phyloP scores from a whole-genome alignment of 2,329 filamentous ascomycete species.

The Ophiocordyceps camponoti-leonardi region DNA sequence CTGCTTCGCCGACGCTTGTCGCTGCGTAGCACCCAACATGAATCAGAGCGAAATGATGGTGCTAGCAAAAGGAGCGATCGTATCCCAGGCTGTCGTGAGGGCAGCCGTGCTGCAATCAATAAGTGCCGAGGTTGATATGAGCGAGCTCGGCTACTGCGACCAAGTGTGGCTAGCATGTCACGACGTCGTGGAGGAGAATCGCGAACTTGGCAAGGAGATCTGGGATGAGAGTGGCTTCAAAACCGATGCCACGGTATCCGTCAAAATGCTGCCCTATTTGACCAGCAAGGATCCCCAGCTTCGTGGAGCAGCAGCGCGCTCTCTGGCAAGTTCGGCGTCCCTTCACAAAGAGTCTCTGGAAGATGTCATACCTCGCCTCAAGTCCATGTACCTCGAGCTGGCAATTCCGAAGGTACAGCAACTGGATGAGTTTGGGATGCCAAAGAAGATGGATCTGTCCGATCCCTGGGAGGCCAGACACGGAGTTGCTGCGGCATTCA shows the following conservation, averaged over 20 bases:
- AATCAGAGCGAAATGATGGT: slow-evolving; percentile 52
- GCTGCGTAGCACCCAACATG: slow-evolving; percentile 73
- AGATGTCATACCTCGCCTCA: slow-evolving; percentile 45
- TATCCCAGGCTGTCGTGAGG: slow-evolving; percentile 63
- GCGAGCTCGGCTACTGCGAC: slow-evolving; percentile 68
- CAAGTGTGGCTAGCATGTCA: slow-evolving; percentile 91
- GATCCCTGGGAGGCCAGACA: slow-evolving; percentile 88
- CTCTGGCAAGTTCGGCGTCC: slow-evolving; percentile 58
- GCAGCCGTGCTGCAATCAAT: slow-evolving; percentile 79
- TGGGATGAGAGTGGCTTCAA: slow-evolving; percentile 88
- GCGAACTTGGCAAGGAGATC: slow-evolving; percentile 66
- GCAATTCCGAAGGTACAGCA: slow-evolving; percentile 70
- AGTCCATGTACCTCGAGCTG: slow-evolving; percentile 57
- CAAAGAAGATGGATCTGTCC: slow-evolving; percentile 67
- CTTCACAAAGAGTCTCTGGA: slow-evolving; percentile 41
- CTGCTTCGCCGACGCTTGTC: slow-evolving; percentile 71
- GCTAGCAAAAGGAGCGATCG: slow-evolving; percentile 63
- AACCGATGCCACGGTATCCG: slow-evolving; percentile 45
- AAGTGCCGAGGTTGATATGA: slow-evolving; percentile 81
- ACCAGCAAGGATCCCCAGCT: slow-evolving; percentile 67
- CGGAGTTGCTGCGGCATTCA: slow-evolving; percentile 76
- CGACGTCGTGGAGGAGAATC: slow-evolving; percentile 78
- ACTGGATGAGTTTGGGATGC: slow-evolving; percentile 88
- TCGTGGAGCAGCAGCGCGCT: slow-evolving; percentile 64
- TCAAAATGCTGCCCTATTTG: slow-evolving; percentile 60